phyloP scores from a whole-genome alignment of 345 rosid genomes.

The Brassica carinata region DNA sequence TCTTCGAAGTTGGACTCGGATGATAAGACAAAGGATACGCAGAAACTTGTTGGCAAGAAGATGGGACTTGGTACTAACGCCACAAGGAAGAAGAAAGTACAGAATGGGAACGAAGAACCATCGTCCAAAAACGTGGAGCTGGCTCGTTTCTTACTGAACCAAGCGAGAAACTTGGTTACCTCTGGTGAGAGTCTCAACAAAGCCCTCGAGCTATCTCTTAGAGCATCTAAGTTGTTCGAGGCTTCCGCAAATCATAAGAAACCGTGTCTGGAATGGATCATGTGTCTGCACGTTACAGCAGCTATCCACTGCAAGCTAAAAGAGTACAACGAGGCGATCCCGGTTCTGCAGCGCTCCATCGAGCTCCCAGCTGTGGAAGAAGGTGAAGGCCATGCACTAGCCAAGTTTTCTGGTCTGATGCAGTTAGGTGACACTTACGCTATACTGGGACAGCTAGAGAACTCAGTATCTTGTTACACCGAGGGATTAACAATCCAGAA shows the following conservation, averaged over 20 bases:
- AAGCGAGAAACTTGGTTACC: conserved; percentile 71
- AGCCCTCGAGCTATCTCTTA: conserved; percentile 73
- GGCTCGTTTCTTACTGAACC: conserved; percentile 72
- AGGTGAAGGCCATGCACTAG: conserved; percentile 81
- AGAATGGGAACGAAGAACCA: conserved; percentile 52
- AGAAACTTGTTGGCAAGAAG: conserved; percentile 33
- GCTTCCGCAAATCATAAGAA: conserved; percentile 51
- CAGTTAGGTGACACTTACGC: conserved; percentile 94
- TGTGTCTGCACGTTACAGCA: conserved; percentile 88
- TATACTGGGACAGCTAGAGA: conserved; percentile 84
- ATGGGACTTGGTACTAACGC: conserved; percentile 38
- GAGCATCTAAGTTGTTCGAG: conserved; percentile 77
- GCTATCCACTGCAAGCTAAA: conserved; percentile 80
- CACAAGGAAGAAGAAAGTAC: conserved; percentile 56
- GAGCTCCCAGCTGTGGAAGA: conserved; percentile 67
- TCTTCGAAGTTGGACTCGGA: too few relatives aligned
- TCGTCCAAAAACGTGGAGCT: conserved; percentile 53
- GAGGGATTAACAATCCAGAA: conserved; percentile 75
- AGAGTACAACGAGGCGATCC: conserved; percentile 70
- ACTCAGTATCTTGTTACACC: conserved; percentile 66
- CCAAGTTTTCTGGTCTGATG: conserved; percentile 90
- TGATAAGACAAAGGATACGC: too few relatives aligned
- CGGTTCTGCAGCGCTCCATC: conserved; percentile 71
- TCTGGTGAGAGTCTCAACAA: conserved; percentile 71
- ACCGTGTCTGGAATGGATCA: conserved; percentile 67